These are phyloP conservation scores for Venustampulla echinocandica DNA, from an alignment of 495 filamentous ascomycete genomes.

Conservation along the genomic window DNA sequence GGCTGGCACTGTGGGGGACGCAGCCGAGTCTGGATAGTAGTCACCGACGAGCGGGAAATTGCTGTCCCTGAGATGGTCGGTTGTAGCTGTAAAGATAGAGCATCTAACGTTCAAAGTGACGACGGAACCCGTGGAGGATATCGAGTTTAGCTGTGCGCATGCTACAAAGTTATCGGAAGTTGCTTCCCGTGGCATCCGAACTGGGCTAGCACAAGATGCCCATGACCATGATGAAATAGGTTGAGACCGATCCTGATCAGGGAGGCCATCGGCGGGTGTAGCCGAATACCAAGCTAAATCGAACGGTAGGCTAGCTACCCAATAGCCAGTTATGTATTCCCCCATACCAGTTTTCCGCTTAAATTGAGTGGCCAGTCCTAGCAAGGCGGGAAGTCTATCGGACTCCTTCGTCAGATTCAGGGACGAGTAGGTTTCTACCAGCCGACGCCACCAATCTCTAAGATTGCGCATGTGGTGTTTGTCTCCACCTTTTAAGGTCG, in stretches of 20 bases:
- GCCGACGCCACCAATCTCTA: constrained; percentile 16
- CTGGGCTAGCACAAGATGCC: not conserved
- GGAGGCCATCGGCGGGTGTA: not conserved
- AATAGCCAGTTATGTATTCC: not conserved
- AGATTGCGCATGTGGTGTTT: not conserved
- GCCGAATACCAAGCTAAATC: not conserved
- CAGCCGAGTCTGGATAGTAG: not conserved
- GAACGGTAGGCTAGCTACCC: not conserved
- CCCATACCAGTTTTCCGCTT: not conserved
- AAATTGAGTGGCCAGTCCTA: constrained; percentile 2
- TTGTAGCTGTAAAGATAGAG: not conserved
- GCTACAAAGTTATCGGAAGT: not conserved
- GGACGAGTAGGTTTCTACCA: constrained; percentile 20
- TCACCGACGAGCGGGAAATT: not conserved
- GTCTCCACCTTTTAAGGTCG: not conserved
- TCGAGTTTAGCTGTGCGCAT: not conserved
- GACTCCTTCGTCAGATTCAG: constrained; percentile 9
- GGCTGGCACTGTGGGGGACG: not conserved
- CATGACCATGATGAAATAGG: not conserved
- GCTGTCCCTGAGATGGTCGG: not conserved
- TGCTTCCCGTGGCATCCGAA: not conserved
- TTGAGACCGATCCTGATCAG: not conserved
- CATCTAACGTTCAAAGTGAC: not conserved
- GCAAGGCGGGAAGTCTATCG: constrained; percentile 15
- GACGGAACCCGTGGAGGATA: not conserved